Base-by-base conservation (phyloP, 176 grass and related monocot species). In the Lolium rigidum region DNA sequence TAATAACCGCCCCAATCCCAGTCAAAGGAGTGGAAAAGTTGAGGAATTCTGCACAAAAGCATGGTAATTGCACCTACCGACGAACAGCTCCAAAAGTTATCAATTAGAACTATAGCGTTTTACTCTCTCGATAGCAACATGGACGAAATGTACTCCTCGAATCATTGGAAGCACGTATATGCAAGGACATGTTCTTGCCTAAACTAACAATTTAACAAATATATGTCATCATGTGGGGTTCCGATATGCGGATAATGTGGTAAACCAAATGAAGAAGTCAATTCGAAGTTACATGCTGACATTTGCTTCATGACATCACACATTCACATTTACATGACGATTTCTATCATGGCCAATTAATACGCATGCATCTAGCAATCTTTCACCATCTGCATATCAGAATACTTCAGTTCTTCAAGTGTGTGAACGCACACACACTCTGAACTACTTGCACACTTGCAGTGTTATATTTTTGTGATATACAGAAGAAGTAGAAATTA, bases 21-120 rank as follows among this genome's bases (percentile, higher is more conserved):
- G 58, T 80, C 80, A 75, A 80, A 83, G 38, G 39, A 52, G 68
- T 76, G 80, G 80, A 84, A 87, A 84, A 87, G 74, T 90, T 74
- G 74, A 50, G 38, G 48, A 87, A 59, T 74, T 44, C 6, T 67
- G 50, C 10, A 87, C 39, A 52, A 47, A 43, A 63, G 3, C 18
- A 82, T 52, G 46, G 4, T 2, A 47, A 47, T 47, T 47, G 9
- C 48, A 48, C 6, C 22, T 48, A 47, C 48, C 69, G 4, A 69
- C 44, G 57, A 64, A 78, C 79, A 90, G 9, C 26, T 82, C 70
- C 39, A 54, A 73, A 41, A 3, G 16, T 9, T 18, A 83, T 35
- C 28, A 14, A 21, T 79, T 25, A 10, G 46, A 1, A 37, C 4
- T 11, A 13, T 64, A 68, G n/a, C 76, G 15, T 26, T 78, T 57